Base-by-base conservation (phyloP, 83 land plant species). In the Larix sibirica region DNA sequence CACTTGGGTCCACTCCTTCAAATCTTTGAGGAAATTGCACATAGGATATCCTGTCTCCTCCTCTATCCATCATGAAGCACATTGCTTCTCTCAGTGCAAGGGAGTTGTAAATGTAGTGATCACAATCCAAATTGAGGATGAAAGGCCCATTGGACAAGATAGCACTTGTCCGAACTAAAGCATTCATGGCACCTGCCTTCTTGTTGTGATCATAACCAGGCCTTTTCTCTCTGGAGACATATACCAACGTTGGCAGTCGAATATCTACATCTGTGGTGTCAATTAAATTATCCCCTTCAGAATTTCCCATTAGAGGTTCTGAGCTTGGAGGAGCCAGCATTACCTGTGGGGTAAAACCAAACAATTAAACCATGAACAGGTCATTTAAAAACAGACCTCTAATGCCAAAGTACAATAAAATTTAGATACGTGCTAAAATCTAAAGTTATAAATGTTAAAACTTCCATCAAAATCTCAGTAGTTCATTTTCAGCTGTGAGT, bases 171-270 rank as follows among this genome's bases (percentile, higher is more conserved):
- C 97, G 81, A 7, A 95, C 96, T 50, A 95, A 83, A 28, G 94
- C 93, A 82, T 93, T 95, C 96, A 95, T 93, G 54, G 97, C 97
- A 36, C 97, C 97, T 21, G 96, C 97, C 79, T 95, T 95, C 90
- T 93, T 93, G 92, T 93, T 95, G 90, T 95, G 97, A 61, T 93
- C 96, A 79, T 86, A 93, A 13, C 94, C 90, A 0, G 96, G 94
- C 17, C 97, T 59, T 77, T 95, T 95, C 90, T 95, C 97, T n/a
- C 97, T 82, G 0, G 97, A 95, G 2, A 95, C 96, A 50, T 95
- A 95, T 24, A 95, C 97, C 82, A 95, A 83, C 92, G 91, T 90
- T 13, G 96, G 97, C 74, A 95, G 83, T 36, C 97, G 71, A n/a
- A 88, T 85, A 76, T 95, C 97, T 38, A 91, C 87, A n/a, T 84